Evolutionary conservation across 208 protist genomes (phyloP).

Genomic region (Crithidia acanthocephali): DNA sequence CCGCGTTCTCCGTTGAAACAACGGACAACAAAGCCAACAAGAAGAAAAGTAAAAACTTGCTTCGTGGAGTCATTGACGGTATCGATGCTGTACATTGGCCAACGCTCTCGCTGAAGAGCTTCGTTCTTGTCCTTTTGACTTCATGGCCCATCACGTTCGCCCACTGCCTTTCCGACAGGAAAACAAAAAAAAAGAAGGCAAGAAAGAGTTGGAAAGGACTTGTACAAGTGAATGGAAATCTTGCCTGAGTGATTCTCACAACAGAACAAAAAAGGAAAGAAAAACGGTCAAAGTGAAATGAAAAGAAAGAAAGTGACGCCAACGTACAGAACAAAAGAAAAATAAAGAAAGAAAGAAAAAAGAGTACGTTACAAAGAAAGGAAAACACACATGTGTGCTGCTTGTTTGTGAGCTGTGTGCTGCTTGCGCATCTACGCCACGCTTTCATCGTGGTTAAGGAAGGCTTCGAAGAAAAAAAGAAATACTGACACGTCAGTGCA

Average conservation of each 20-base stretch:
- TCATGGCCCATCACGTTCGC: not conserved
- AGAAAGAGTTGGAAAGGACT: not conserved
- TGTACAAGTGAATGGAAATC: too few relatives aligned
- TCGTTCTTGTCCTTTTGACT: not conserved
- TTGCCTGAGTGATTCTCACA: not conserved
- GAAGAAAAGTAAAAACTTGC: too few relatives aligned
- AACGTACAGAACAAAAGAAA: not conserved
- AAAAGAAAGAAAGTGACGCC: too few relatives aligned
- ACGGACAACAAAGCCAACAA: too few relatives aligned
- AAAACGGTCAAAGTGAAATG: too few relatives aligned
- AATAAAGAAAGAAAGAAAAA: conserved; percentile 3
- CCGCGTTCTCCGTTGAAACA: too few relatives aligned
- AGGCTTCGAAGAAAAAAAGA: not conserved
- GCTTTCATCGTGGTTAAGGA: conserved; percentile 2
- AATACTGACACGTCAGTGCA: too few relatives aligned
- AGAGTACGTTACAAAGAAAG: not conserved
- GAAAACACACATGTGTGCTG: not conserved
- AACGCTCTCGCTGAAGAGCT: too few relatives aligned
- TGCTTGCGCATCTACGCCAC: not conserved
- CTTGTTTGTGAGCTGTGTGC: not conserved
- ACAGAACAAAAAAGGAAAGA: conserved; percentile 14
- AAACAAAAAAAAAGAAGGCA: not conserved
- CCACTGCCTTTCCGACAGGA: not conserved
- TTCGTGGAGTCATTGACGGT: too few relatives aligned
- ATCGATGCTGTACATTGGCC: too few relatives aligned